phyloP scores from a whole-genome alignment of 176 grass and related monocot genomes.

The Cymbopogon citratus region DNA sequence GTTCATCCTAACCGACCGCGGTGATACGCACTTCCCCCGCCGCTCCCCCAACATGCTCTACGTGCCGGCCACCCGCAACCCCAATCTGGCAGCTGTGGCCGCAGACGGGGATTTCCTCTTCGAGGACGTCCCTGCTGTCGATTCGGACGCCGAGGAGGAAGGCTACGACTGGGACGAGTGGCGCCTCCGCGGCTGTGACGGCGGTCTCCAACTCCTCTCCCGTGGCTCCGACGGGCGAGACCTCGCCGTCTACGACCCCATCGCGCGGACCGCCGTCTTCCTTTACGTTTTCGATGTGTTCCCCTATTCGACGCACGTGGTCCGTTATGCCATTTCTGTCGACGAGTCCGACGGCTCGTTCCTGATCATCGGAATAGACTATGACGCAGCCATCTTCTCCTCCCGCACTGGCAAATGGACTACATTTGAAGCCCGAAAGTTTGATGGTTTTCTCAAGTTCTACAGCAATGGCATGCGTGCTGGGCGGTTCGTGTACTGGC shows the following conservation, averaged over 20 bases:
- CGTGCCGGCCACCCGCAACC: background rate
- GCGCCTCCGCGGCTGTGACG: conserved; percentile 2
- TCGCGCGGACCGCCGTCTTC: conserved; percentile 11
- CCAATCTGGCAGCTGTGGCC: background rate
- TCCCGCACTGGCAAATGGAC: conserved; percentile 13
- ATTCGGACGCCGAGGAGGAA: background rate
- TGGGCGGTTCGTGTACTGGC: conserved; percentile 10
- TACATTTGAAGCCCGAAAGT: background rate
- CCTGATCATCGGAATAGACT: background rate
- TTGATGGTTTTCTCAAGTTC: background rate
- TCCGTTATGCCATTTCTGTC: background rate
- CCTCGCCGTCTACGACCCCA: conserved; percentile 27
- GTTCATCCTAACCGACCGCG: conserved; percentile 10
- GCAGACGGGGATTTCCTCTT: background rate
- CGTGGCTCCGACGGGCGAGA: background rate
- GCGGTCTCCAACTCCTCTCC: conserved; percentile 18
- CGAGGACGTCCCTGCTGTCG: background rate
- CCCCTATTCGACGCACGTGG: background rate
- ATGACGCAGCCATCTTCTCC: background rate
- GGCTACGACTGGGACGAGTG: background rate
- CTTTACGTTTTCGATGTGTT: background rate
- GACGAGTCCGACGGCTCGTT: conserved; percentile 25
- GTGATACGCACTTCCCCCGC: background rate
- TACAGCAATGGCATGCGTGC: background rate
- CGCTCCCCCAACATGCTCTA: background rate